These are phyloP conservation scores for Biscogniauxia mediterranea DNA, from an alignment of 2,329 filamentous ascomycete genomes.

Conservation along the genomic window DNA sequence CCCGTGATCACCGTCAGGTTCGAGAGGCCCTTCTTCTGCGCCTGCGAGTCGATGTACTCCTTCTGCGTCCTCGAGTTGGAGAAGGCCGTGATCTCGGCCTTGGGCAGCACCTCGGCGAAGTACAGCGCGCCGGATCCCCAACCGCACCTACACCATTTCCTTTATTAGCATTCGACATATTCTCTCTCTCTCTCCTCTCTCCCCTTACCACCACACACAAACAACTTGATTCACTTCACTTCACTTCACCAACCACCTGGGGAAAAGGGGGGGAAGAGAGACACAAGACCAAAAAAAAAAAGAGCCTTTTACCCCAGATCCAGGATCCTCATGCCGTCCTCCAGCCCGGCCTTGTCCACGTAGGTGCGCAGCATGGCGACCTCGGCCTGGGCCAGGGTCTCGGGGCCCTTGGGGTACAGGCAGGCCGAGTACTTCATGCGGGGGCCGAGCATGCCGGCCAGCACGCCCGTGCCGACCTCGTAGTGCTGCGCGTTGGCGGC, in stretches of 20 bases:
- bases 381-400: constrained; percentile 66
- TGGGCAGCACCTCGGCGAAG: constrained; percentile 63
- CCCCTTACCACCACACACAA: too few relatives aligned
- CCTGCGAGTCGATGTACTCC: constrained; percentile 61
- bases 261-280: neutral
- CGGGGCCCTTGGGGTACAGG: constrained; percentile 60
- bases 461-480: constrained; percentile 65
- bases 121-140: constrained; percentile 67
- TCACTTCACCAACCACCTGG: neutral
- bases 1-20: constrained; percentile 66
- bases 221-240: too few relatives aligned
- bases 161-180: neutral
- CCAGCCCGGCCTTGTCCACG: constrained; percentile 57
- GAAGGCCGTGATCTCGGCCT: constrained; percentile 62
- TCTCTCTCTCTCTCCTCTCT: neutral
- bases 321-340: constrained; percentile 59
- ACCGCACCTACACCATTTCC: constrained; percentile 50
- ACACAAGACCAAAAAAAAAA: too few relatives aligned
- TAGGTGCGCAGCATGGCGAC: constrained; percentile 64
- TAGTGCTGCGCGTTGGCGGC: constrained; percentile 70
- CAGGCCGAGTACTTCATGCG: constrained; percentile 73
- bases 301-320: constrained; percentile 52
- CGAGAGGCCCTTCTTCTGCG: constrained; percentile 51
- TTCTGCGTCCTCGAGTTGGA: constrained; percentile 70
- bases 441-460: constrained; percentile 60